Percentiles rank a stretch among this genome's conserved stretches.
phyloP scores from a whole-genome alignment of 2,329 filamentous ascomycete species.

The Sporothrix protearum region DNA sequence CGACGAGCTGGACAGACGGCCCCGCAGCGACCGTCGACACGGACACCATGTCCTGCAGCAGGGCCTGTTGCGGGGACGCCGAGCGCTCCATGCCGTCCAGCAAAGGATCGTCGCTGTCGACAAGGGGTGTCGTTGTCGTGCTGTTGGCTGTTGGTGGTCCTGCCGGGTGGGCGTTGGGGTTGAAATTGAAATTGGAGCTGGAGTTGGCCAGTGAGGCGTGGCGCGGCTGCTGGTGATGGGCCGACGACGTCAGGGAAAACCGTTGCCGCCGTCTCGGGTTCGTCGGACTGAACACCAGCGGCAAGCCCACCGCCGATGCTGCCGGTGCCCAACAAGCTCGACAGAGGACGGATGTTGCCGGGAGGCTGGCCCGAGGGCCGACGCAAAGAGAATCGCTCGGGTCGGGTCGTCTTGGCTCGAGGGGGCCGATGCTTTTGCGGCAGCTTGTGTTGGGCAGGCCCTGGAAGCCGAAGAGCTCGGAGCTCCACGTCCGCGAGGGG shows the following conservation, averaged over 20 bases:
- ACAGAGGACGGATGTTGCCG: slow-evolving; percentile 43
- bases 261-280: slow-evolving; percentile 1
- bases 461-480: slow-evolving; percentile 50
- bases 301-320: slow-evolving; percentile 31
- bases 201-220: slow-evolving; percentile 8
- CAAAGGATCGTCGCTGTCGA: slow-evolving; percentile 39
- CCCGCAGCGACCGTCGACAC: slow-evolving; percentile 87
- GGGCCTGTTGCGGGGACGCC: slow-evolving; percentile 57
- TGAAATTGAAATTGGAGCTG: neutral
- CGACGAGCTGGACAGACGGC: slow-evolving; percentile 89
- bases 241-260: slow-evolving; percentile 10
- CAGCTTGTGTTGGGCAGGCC: slow-evolving; percentile 40
- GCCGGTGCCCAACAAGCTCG: slow-evolving; percentile 37
- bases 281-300: slow-evolving; percentile 45
- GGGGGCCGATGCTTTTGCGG: slow-evolving; percentile 48
- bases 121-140: neutral
- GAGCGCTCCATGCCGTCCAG: slow-evolving; percentile 54
- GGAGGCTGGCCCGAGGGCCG: slow-evolving; percentile 51
- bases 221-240: neutral
- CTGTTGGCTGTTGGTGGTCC: neutral
- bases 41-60: slow-evolving; percentile 79
- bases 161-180: neutral
- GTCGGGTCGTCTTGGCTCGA: slow-evolving; percentile 47
- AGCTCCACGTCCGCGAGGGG: slow-evolving; percentile 50
- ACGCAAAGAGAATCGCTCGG: slow-evolving; percentile 43